phyloP scores from a whole-genome alignment of 805 yeast species.

The Wickerhamomyces sydowiorum region DNA sequence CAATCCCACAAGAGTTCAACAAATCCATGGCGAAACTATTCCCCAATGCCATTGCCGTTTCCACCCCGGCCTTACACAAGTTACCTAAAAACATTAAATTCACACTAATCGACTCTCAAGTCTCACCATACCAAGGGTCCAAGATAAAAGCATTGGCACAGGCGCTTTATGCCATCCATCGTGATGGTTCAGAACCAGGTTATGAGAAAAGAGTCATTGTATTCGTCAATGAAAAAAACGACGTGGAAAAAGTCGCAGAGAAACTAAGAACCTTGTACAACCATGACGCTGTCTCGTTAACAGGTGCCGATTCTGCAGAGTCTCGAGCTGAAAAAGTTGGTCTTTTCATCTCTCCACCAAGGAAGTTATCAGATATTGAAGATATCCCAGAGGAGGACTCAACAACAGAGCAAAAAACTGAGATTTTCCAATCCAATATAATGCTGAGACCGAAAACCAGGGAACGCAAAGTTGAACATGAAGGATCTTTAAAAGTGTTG shows the following conservation, averaged over 20 bases:
- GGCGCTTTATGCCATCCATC: constrained; percentile 76
- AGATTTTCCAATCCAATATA: constrained; percentile 29
- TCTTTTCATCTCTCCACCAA: constrained; percentile 62
- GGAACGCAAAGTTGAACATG: constrained; percentile 15
- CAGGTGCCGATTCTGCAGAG: constrained; percentile 57
- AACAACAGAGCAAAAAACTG: constrained; percentile 8
- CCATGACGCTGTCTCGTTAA: constrained; percentile 59
- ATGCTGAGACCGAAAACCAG: constrained; percentile 12
- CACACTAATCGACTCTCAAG: constrained; percentile 67
- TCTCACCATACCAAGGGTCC: constrained; percentile 78
- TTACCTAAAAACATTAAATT: constrained; percentile 74
- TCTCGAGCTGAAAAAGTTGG: constrained; percentile 53
- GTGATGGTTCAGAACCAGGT: constrained; percentile 77
- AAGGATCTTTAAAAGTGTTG: constrained; percentile 50
- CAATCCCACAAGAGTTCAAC: constrained; percentile 77
- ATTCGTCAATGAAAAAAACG: constrained; percentile 73
- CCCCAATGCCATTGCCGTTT: constrained; percentile 60
- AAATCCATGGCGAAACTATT: constrained; percentile 52
- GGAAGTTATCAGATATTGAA: constrained; percentile 25
- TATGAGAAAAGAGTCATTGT: constrained; percentile 74
- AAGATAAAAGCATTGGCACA: constrained; percentile 84
- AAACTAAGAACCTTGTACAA: constrained; percentile 43
- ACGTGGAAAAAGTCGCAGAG: constrained; percentile 53
- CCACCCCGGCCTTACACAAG: constrained; percentile 79
- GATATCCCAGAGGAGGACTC: constrained; percentile 15